phyloP scores from a whole-genome alignment of 108 stramenopile genomes.

The Conticribra weissflogii region DNA sequence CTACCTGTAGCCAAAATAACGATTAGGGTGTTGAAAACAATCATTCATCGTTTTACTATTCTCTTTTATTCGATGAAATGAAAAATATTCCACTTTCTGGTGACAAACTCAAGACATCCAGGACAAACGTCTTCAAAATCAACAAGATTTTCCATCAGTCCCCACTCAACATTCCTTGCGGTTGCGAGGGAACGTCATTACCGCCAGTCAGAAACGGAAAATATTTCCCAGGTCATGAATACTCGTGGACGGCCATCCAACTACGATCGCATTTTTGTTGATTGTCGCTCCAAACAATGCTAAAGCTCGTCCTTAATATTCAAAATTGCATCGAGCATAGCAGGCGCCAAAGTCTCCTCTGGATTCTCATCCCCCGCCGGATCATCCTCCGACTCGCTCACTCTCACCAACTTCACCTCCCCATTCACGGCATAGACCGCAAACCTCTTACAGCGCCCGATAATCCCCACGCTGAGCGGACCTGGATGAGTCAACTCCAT shows the following conservation, averaged over 20 bases:
- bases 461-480: slow-evolving; percentile 37
- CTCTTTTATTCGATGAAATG: too few species aligned
- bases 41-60: too few species aligned
- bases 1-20: too few species aligned
- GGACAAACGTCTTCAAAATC: slow-evolving; percentile 9
- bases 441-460: slow-evolving; percentile 55
- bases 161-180: slow-evolving; percentile 4
- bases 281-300: background rate
- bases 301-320: slow-evolving; percentile 44
- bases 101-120: slow-evolving; percentile 22
- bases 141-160: slow-evolving; percentile 14
- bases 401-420: slow-evolving; percentile 33
- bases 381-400: slow-evolving; percentile 50
- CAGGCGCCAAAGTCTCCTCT: slow-evolving; percentile 32
- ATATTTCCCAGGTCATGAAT: slow-evolving; percentile 1
- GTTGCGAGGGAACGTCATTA: slow-evolving; percentile 39
- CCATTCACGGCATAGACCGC: slow-evolving; percentile 50
- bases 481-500: slow-evolving; percentile 53
- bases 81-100: background rate
- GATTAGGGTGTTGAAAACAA: too few species aligned
- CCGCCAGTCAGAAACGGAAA: slow-evolving; percentile 19
- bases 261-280: background rate
- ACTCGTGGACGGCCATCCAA: background rate
- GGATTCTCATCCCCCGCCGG: slow-evolving; percentile 55
- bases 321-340: slow-evolving; percentile 46